Percentiles rank a stretch among this genome's conserved stretches.
phyloP scores from a whole-genome alignment of 2,329 filamentous ascomycete species.

The Rutstroemia sp. region DNA sequence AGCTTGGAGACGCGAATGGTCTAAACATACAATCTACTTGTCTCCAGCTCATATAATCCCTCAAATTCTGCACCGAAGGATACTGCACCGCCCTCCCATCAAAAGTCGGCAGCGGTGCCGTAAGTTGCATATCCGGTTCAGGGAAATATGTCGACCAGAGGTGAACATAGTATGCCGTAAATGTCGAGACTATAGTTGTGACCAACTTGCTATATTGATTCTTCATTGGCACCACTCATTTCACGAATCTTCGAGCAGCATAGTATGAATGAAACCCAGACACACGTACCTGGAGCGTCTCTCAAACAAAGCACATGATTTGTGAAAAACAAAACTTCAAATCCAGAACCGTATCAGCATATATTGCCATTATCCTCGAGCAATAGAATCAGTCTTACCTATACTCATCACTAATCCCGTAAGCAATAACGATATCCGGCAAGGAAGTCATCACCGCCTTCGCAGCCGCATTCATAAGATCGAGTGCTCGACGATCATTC shows the following conservation, averaged over 20 bases:
- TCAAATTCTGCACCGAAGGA: conserved; percentile 70
- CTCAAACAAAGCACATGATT: conserved; percentile 75
- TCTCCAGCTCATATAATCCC: conserved; percentile 95
- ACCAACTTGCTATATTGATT: conserved; percentile 65
- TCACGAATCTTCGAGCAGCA: neutral
- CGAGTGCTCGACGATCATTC: conserved; percentile 78
- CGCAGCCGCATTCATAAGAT: conserved; percentile 95
- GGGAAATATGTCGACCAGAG: conserved; percentile 74
- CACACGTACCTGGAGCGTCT: conserved; percentile 61
- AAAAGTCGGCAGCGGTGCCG: conserved; percentile 76
- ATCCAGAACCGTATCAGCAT: neutral
- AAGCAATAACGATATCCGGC: conserved; percentile 78
- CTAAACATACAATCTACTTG: conserved; percentile 77
- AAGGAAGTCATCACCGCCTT: conserved; percentile 74
- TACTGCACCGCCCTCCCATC: conserved; percentile 90
- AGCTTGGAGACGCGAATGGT: neutral
- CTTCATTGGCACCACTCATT: neutral
- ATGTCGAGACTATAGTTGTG: conserved; percentile 85
- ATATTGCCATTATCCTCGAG: neutral
- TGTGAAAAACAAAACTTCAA: conserved; percentile 81
- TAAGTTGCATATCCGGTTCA: conserved; percentile 58
- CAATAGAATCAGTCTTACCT: conserved; percentile 41
- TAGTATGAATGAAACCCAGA: conserved; percentile 14
- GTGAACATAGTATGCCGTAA: conserved; percentile 84
- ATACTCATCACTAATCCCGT: conserved; percentile 93